These are phyloP conservation scores for Aleurites moluccanus DNA, from an alignment of 441 rosid genomes.

Conservation along the genomic window DNA sequence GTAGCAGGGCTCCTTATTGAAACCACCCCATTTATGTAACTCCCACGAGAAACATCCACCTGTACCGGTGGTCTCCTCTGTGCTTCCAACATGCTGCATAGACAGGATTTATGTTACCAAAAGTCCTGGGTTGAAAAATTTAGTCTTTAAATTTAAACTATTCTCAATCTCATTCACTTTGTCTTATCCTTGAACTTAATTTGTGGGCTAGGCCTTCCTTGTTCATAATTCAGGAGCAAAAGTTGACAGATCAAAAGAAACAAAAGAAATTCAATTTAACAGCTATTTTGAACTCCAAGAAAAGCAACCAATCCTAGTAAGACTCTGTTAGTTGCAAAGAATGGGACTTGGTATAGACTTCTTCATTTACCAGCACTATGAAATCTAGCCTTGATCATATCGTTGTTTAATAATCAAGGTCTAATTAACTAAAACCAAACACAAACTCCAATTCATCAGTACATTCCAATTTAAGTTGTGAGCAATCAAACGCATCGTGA, in stretches of 20 bases:
- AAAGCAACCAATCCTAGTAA: constrained; percentile 11
- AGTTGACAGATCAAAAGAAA: constrained; percentile 14
- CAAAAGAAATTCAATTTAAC: constrained; percentile 1
- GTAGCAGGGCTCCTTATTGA: constrained; percentile 62
- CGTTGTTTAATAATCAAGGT: constrained; percentile 19
- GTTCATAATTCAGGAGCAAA: constrained; percentile 9
- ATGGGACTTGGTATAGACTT: constrained; percentile 12
- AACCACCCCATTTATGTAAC: constrained; percentile 52
- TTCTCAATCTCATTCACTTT: constrained; percentile 1
- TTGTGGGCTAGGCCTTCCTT: neutral
- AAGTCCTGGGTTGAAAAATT: neutral
- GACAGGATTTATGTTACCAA: constrained; percentile 21
- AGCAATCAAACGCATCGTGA: constrained; percentile 26
- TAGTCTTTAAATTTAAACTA: neutral
- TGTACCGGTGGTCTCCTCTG: constrained; percentile 43
- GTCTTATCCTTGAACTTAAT: neutral
- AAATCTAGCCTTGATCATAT: neutral
- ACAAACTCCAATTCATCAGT: neutral
- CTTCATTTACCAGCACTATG: neutral
- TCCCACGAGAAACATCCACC: constrained; percentile 47
- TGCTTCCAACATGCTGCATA: constrained; percentile 67
- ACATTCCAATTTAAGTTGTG: constrained; percentile 14
- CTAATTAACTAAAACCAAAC: constrained; percentile 8
- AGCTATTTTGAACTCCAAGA: constrained; percentile 10
- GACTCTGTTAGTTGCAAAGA: constrained; percentile 17